A percentile compares a stretch with the other conserved stretches of the same genome.
Evolutionary conservation across 345 rosid genomes (phyloP).

Genomic region (Euclidium syriacum): DNA sequence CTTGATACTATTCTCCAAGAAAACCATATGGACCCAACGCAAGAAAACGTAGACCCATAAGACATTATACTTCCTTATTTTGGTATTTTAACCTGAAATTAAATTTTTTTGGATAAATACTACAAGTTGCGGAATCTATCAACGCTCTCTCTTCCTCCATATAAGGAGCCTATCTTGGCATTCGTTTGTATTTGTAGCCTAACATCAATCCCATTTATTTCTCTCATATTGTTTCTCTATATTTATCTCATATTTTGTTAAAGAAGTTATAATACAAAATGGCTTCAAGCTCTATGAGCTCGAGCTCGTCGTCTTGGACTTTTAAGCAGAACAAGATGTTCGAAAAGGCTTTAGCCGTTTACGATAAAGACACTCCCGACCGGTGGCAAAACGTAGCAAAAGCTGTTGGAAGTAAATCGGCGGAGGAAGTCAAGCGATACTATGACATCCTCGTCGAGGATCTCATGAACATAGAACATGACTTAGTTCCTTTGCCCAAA

Average conservation of each 20-base stretch:
- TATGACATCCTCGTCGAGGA: slow-evolving; percentile 84
- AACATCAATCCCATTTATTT: slow-evolving; percentile 8
- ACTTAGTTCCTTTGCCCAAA: slow-evolving; percentile 58
- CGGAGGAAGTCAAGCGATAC: slow-evolving; percentile 74
- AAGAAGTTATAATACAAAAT: not conserved
- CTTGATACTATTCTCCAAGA: not conserved
- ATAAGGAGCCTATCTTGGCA: slow-evolving; percentile 22
- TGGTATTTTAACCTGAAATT: not conserved
- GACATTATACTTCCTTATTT: not conserved
- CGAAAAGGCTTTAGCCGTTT: slow-evolving; percentile 78
- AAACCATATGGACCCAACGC: slow-evolving; percentile 21
- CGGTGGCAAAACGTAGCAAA: slow-evolving; percentile 90
- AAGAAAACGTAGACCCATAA: slow-evolving; percentile 19
- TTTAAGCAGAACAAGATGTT: slow-evolving; percentile 70
- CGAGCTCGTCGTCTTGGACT: slow-evolving; percentile 65
- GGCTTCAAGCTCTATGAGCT: slow-evolving; percentile 37
- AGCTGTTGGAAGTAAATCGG: slow-evolving; percentile 74
- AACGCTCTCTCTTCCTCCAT: slow-evolving; percentile 21
- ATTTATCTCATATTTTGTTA: not conserved
- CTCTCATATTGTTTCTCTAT: not conserved
- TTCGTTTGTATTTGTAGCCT: slow-evolving; percentile 21
- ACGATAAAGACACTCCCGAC: slow-evolving; percentile 82
- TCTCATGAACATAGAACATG: slow-evolving; percentile 64
- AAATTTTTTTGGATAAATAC: not conserved
- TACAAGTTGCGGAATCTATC: slow-evolving; percentile 22